These are phyloP conservation scores for Trichoderma hamatum DNA, from an alignment of 2,329 filamentous ascomycete species.

Conservation along the genomic window DNA sequence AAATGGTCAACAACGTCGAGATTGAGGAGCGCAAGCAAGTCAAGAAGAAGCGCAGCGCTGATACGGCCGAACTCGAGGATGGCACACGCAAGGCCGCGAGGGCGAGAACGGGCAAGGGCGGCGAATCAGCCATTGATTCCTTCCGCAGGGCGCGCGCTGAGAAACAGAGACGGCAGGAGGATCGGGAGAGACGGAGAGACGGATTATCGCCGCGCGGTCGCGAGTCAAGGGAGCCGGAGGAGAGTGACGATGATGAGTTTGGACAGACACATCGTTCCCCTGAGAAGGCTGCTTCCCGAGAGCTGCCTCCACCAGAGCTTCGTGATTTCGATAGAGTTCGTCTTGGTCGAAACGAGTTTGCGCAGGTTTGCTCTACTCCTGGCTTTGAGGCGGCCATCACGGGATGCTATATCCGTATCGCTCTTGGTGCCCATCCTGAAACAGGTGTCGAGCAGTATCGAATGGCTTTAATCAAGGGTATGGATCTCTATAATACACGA, in stretches of 20 bases:
- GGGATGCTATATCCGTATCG: slow-evolving; percentile 84
- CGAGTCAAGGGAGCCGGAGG: slow-evolving; percentile 55
- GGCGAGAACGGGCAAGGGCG: slow-evolving; percentile 59
- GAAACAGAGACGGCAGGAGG: slow-evolving; percentile 55
- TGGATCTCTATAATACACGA: slow-evolving; percentile 9
- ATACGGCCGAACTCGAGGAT: slow-evolving; percentile 77
- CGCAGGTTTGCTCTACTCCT: slow-evolving; percentile 90
- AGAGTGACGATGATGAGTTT: slow-evolving; percentile 83
- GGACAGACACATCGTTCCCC: slow-evolving; percentile 60
- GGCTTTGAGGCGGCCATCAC: slow-evolving; percentile 80
- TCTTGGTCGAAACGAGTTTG: slow-evolving; percentile 83
- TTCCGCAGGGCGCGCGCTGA: slow-evolving; percentile 64
- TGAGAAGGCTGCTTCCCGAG: slow-evolving; percentile 68
- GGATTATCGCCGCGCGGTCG: slow-evolving; percentile 38
- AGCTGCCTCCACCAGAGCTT: slow-evolving; percentile 71
- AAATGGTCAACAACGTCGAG: slow-evolving; percentile 70
- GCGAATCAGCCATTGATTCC: slow-evolving; percentile 69
- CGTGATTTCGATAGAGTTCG: slow-evolving; percentile 83
- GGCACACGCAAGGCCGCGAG: slow-evolving; percentile 71
- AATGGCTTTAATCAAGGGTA: slow-evolving; percentile 86
- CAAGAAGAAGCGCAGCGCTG: slow-evolving; percentile 76
- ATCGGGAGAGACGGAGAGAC: slow-evolving; percentile 64
- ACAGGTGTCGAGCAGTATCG: slow-evolving; percentile 80
- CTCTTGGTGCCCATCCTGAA: slow-evolving; percentile 74
- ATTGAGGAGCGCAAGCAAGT: slow-evolving; percentile 58